Evolutionary conservation across 805 yeast species (phyloP).

Genomic region (Ogataea siamensis): DNA sequence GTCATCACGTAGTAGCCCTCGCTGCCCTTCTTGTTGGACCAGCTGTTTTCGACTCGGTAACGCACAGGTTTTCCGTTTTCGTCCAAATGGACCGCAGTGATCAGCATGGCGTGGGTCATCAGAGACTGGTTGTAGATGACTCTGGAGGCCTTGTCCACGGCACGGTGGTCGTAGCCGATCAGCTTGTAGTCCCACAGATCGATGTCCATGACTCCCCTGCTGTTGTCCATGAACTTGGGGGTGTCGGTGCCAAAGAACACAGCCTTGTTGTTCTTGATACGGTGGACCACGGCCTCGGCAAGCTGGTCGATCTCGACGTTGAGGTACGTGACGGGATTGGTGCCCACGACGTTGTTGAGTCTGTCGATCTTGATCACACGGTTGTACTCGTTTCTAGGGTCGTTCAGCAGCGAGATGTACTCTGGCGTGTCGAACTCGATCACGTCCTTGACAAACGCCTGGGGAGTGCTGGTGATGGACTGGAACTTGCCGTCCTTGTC

Average conservation of each 20-base stretch:
- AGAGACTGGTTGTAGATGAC: conserved; percentile 66
- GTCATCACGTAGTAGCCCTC: conserved; percentile 72
- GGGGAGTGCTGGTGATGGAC: conserved; percentile 56
- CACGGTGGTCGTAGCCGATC: conserved; percentile 48
- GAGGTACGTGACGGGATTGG: conserved; percentile 68
- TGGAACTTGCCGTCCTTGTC: conserved; percentile 62
- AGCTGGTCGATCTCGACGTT: conserved; percentile 61
- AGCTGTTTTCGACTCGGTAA: conserved; percentile 74
- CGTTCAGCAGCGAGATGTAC: conserved; percentile 69
- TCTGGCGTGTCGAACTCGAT: conserved; percentile 51
- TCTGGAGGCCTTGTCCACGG: conserved; percentile 60
- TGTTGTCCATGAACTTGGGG: conserved; percentile 67
- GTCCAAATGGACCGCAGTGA: conserved; percentile 78
- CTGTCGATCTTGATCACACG: conserved; percentile 67
- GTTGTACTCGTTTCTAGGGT: conserved; percentile 73
- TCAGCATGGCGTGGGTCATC: conserved; percentile 90
- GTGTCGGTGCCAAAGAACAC: conserved; percentile 89
- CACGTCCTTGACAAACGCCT: conserved; percentile 56
- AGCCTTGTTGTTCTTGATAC: conserved; percentile 71
- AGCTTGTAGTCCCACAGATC: conserved; percentile 65
- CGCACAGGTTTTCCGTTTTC: conserved; percentile 58
- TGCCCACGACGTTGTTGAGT: conserved; percentile 69
- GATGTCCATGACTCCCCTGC: conserved; percentile 70
- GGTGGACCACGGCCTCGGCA: conserved; percentile 59
- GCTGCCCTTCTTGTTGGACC: conserved; percentile 68